phyloP scores from a whole-genome alignment of 352 stramenopile species.

The Pythium rhizo-oryzae region DNA sequence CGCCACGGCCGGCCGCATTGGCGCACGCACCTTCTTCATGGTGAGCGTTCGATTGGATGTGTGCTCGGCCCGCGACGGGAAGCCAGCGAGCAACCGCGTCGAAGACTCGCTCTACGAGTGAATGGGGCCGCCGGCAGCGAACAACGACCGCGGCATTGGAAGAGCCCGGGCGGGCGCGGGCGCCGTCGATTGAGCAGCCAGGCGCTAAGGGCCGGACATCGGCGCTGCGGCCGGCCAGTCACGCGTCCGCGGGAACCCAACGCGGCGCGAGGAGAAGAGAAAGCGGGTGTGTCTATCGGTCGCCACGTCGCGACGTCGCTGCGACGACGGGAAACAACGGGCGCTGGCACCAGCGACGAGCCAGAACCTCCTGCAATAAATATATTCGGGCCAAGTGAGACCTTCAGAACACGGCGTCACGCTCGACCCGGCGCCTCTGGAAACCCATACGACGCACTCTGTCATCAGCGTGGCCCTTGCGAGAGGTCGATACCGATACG shows the following conservation, averaged over 20 bases:
- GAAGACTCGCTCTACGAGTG: not conserved
- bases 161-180: too few species aligned
- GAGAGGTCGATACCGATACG: too few species aligned
- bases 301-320: not conserved
- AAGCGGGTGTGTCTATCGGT: not conserved
- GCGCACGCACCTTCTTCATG: constrained; percentile 20
- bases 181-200: not conserved
- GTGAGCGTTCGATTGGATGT: not conserved
- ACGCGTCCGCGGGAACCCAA: not conserved
- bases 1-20: not conserved
- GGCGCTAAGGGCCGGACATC: not conserved
- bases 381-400: not conserved
- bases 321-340: not conserved
- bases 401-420: not conserved
- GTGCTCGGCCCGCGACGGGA: not conserved
- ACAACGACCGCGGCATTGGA: not conserved
- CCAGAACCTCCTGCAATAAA: not conserved
- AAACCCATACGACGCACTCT: not conserved
- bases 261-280: not conserved
- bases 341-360: not conserved
- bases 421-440: not conserved
- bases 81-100: not conserved
- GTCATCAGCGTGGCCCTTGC: too few species aligned
- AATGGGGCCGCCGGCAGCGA: not conserved
- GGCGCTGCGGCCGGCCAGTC: not conserved